Base-by-base conservation (phyloP, 139 green algal species). In the Closterium sp. region DNA sequence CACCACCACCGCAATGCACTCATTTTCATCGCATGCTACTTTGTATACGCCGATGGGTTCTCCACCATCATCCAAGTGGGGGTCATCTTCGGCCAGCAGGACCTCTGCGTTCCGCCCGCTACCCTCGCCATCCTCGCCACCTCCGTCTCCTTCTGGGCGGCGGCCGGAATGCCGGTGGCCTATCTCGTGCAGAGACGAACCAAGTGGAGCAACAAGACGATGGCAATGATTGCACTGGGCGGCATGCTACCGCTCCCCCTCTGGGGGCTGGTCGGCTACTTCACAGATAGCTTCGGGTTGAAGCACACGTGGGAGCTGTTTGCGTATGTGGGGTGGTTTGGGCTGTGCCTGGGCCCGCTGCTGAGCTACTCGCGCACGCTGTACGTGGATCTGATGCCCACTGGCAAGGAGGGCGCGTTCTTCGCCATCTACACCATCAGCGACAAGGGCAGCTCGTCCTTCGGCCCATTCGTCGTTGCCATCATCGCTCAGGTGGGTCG, bases 341-440 rank as follows among this genome's bases (percentile, higher is more conserved):
- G 91, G 10, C 21, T 90, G 36, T 81, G 21, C 25, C 76, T 92
- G 8, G 91, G 87, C 23, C n/a, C 34, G 33, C 19, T 91, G 23
- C 83, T 87, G n/a, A 38, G 33, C 1, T 94, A 86, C 85, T 81
- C 36, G 9, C 88, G 91, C 34, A 91, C 91, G 3, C 43, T 94
- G 10, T 94, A 90, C 34, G 38, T 85, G 31, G 84, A 94, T 16
- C 36, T 94, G 0, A 92, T 92, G 28, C 91, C 91, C 28, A 2
- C 34, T 1, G 84, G 84, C 19, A 84, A 90, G 35, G 91, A 94
- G 85, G 85, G 34, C 0, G 83, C 89, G 23, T 86, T 94, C 21
- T 92, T 94, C 84, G 33, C 34, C 28, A 34, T 94, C 33, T 94
- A 87, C 36, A 84, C 89, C 83, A 87, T 94, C 84, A 90, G 83